phyloP scores from a whole-genome alignment of 1,139 yeast genomes.

The Wickerhamomyces sp. region DNA sequence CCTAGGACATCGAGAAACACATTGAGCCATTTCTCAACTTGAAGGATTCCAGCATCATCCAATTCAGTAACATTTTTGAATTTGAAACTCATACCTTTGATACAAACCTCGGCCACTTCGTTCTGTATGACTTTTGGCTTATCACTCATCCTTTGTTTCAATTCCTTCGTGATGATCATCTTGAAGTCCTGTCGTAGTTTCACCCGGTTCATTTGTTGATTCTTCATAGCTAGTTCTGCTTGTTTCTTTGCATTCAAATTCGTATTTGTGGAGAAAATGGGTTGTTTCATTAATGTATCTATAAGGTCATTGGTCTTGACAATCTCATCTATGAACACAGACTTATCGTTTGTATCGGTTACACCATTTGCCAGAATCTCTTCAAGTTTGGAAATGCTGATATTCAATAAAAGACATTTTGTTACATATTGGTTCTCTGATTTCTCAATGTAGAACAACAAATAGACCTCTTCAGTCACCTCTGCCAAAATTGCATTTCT shows the following conservation, averaged over 20 bases:
- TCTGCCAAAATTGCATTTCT: slow-evolving; percentile 14
- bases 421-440: slow-evolving; percentile 6
- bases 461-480: slow-evolving; percentile 7
- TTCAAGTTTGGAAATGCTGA: slow-evolving; percentile 10
- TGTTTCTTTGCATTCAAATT: slow-evolving; percentile 14
- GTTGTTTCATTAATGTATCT: slow-evolving; percentile 15
- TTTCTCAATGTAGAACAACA: slow-evolving; percentile 18
- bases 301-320: slow-evolving; percentile 18
- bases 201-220: slow-evolving; percentile 13
- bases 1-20: slow-evolving; percentile 11
- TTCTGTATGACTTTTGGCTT: slow-evolving; percentile 11
- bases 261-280: slow-evolving; percentile 7
- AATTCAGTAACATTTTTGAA: slow-evolving; percentile 11
- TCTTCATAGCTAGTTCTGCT: slow-evolving; percentile 13
- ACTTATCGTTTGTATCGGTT: neutral
- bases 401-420: slow-evolving; percentile 16
- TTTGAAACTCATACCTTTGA: slow-evolving; percentile 17
- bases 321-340: slow-evolving; percentile 18
- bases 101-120: slow-evolving; percentile 22
- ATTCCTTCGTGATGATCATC: slow-evolving; percentile 12
- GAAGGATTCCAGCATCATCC: slow-evolving; percentile 6
- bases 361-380: slow-evolving; percentile 6
- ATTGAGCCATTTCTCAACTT: slow-evolving; percentile 18
- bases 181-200: slow-evolving; percentile 15
- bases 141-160: slow-evolving; percentile 11